phyloP scores from a whole-genome alignment of 2,329 filamentous ascomycete genomes.

The Phoma sp. region DNA sequence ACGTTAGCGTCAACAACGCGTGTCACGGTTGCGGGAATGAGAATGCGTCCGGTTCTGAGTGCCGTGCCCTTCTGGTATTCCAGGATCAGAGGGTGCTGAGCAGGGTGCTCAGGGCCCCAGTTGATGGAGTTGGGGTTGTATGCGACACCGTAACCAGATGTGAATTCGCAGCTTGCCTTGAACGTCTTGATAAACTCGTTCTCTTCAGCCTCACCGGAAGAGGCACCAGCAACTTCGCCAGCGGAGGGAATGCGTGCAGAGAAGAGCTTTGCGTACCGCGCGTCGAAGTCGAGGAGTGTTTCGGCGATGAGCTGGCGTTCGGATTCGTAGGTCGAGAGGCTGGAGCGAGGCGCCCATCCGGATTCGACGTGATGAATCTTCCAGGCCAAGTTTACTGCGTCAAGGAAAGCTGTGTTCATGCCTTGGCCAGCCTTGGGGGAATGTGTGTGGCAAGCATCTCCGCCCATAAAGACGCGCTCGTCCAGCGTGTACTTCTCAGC shows the following conservation, averaged over 20 bases:
- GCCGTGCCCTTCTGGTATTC: constrained; percentile 62
- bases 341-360: constrained; percentile 76
- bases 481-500: constrained; percentile 70
- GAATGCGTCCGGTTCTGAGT: constrained; percentile 75
- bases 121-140: constrained; percentile 85
- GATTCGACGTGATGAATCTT: constrained; percentile 91
- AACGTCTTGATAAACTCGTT: constrained; percentile 89
- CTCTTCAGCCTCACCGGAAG: constrained; percentile 53
- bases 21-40: constrained; percentile 82
- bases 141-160: constrained; percentile 87
- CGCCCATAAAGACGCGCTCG: constrained; percentile 71
- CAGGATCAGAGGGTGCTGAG: constrained; percentile 73
- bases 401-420: constrained; percentile 67
- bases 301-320: constrained; percentile 88
- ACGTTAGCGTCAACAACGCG: constrained; percentile 88
- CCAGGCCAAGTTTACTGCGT: constrained; percentile 89
- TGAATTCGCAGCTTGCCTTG: constrained; percentile 91
- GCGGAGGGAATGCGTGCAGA: constrained; percentile 78
- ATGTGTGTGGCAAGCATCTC: constrained; percentile 71
- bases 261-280: constrained; percentile 88
- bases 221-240: constrained; percentile 73
- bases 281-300: constrained; percentile 83
- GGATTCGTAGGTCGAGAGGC: constrained; percentile 84
- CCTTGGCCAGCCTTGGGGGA: constrained; percentile 70
- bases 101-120: constrained; percentile 77